Evolutionary conservation across 2,329 filamentous ascomycete species (phyloP).

Genomic region (Pezicula neosporulosa): DNA sequence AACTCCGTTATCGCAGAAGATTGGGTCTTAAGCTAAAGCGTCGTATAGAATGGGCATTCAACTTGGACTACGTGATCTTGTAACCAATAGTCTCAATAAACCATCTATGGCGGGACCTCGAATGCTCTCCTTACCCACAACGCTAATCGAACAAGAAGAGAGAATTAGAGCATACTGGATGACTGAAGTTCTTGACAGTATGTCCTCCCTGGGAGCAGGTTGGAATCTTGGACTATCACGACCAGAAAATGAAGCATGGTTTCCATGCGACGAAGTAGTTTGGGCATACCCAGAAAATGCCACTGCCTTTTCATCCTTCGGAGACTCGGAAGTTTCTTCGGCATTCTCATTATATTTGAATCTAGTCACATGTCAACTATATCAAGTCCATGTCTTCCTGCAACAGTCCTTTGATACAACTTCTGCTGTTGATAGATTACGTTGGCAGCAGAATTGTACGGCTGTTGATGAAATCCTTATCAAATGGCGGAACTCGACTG

Average conservation of each 20-base stretch:
- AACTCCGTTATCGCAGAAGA: background rate
- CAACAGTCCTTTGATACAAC: conserved; percentile 11
- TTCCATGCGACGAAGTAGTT: conserved; percentile 12
- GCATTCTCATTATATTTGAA: conserved; percentile 13
- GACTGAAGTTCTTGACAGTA: conserved; percentile 32
- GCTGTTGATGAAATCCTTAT: conserved; percentile 7
- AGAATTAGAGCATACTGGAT: conserved; percentile 34
- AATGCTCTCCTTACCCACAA: conserved; percentile 21
- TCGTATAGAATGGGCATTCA: conserved; percentile 24
- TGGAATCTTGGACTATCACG: conserved; percentile 20
- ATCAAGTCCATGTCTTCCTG: conserved; percentile 12
- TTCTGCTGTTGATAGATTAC: conserved; percentile 7
- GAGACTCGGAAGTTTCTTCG: conserved; percentile 11
- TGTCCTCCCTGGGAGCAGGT: conserved; percentile 28
- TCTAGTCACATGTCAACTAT: conserved; percentile 12
- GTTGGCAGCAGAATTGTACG: conserved; percentile 12
- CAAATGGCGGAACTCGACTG: conserved; percentile 7
- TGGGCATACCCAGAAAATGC: conserved; percentile 15
- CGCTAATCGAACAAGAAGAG: conserved; percentile 31
- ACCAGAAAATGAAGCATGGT: conserved; percentile 9
- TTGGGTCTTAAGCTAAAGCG: background rate
- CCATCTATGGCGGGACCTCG: conserved; percentile 24
- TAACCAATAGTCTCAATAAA: conserved; percentile 26
- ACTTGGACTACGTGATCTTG: conserved; percentile 26
- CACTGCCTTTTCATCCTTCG: conserved; percentile 11